These are phyloP conservation scores for Macroventuria anomochaeta DNA, from an alignment of 2,329 filamentous ascomycete species.

Conservation along the genomic window DNA sequence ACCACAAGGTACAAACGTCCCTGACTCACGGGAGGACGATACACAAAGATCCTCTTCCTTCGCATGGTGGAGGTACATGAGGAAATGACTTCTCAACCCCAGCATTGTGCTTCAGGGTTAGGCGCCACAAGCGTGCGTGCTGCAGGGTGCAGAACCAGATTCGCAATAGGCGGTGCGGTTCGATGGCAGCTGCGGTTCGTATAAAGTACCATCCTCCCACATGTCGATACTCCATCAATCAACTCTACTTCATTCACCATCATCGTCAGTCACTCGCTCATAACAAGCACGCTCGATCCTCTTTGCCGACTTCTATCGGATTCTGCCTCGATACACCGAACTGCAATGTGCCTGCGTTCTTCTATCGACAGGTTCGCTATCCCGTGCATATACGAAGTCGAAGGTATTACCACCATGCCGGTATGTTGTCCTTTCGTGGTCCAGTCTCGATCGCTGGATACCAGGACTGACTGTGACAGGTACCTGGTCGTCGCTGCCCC, in stretches of 20 bases:
- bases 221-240: neutral
- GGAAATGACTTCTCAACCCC: slow-evolving; percentile 21
- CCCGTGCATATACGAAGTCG: slow-evolving; percentile 37
- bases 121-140: slow-evolving; percentile 28
- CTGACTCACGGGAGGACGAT: slow-evolving; percentile 3
- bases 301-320: neutral
- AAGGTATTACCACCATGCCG: slow-evolving; percentile 45
- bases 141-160: slow-evolving; percentile 15
- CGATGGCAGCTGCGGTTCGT: slow-evolving; percentile 4
- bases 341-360: slow-evolving; percentile 37
- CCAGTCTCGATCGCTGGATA: neutral
- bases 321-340: neutral
- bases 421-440: slow-evolving; percentile 27
- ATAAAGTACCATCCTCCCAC: slow-evolving; percentile 10
- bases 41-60: slow-evolving; percentile 10
- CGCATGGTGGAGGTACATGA: slow-evolving; percentile 15
- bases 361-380: slow-evolving; percentile 35
- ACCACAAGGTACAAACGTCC: slow-evolving; percentile 12
- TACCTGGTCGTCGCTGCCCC: slow-evolving; percentile 50
- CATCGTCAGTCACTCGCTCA: slow-evolving; percentile 1
- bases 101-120: slow-evolving; percentile 20
- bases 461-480: slow-evolving; percentile 30
- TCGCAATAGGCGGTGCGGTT: slow-evolving; percentile 1
- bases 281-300: neutral
- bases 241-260: neutral